phyloP scores from a whole-genome alignment of 495 filamentous ascomycete genomes.

The Elasticomyces elasticus region DNA sequence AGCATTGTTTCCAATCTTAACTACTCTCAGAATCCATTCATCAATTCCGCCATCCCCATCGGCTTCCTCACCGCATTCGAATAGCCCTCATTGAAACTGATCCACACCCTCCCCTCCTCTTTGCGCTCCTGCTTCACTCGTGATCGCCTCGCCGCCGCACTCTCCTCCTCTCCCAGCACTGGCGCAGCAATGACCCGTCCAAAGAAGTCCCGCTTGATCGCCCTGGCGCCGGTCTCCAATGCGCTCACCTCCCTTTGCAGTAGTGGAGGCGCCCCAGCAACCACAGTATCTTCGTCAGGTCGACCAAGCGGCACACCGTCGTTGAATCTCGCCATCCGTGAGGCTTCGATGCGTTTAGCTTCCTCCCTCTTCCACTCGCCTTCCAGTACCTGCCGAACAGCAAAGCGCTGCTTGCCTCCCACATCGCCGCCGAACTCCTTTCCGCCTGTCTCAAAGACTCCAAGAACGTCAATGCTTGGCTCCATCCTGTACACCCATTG shows the following conservation, averaged over 20 bases:
- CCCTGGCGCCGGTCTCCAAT: slow-evolving; percentile 22
- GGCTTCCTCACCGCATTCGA: slow-evolving; percentile 94
- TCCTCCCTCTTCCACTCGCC: slow-evolving; percentile 67
- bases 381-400: slow-evolving; percentile 83
- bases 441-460: slow-evolving; percentile 47
- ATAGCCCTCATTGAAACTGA: slow-evolving; percentile 91
- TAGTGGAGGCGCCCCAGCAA: not conserved
- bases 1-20: not conserved
- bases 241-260: slow-evolving; percentile 25
- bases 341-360: slow-evolving; percentile 29
- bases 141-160: slow-evolving; percentile 7
- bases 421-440: slow-evolving; percentile 42
- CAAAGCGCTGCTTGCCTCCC: slow-evolving; percentile 50
- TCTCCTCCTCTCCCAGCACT: not conserved
- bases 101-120: slow-evolving; percentile 59
- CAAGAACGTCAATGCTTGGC: slow-evolving; percentile 68
- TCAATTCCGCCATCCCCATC: slow-evolving; percentile 72
- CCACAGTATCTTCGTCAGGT: not conserved
- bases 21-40: slow-evolving; percentile 48
- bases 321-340: slow-evolving; percentile 33
- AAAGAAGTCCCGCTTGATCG: slow-evolving; percentile 80
- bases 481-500: slow-evolving; percentile 92
- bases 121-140: slow-evolving; percentile 29
- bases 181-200: slow-evolving; percentile 54
- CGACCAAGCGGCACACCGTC: slow-evolving; percentile 3